These are phyloP conservation scores for Hirsutella thompsonii DNA, from an alignment of 2,329 filamentous ascomycete genomes.

Conservation along the genomic window DNA sequence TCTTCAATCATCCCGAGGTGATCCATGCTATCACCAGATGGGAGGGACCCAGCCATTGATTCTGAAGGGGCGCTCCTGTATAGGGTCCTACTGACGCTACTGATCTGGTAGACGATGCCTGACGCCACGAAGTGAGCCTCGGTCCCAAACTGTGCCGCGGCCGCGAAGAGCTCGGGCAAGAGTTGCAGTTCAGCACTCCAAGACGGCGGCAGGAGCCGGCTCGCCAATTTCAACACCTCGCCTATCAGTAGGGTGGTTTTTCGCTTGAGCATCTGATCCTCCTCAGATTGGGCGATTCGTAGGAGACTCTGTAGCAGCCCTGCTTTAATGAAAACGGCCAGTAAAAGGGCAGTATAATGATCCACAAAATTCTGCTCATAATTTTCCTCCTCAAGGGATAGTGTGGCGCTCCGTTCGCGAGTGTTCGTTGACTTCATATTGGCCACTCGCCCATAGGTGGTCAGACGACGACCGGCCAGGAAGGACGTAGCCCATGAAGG, in stretches of 20 bases:
- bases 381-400: constrained; percentile 50
- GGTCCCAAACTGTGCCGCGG: constrained; percentile 58
- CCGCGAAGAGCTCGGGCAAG: constrained; percentile 71
- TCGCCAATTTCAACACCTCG: constrained; percentile 80
- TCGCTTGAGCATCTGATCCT: constrained; percentile 60
- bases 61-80: constrained; percentile 58
- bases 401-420: constrained; percentile 34
- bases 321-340: constrained; percentile 74
- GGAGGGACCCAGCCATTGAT: constrained; percentile 21
- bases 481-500: constrained; percentile 91
- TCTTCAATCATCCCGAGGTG: constrained; percentile 42
- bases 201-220: constrained; percentile 66
- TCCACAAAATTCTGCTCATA: constrained; percentile 77
- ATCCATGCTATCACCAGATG: constrained; percentile 30
- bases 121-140: constrained; percentile 70
- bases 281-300: constrained; percentile 53
- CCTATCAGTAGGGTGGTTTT: constrained; percentile 87
- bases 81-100: constrained; percentile 87
- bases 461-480: constrained; percentile 79
- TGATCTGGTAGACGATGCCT: constrained; percentile 92
- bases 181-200: constrained; percentile 81
- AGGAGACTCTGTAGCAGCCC: constrained; percentile 54
- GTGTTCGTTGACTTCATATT: constrained; percentile 55
- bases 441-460: constrained; percentile 90
- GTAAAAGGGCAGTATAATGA: constrained; percentile 81